Conservation (phyloP, 1,284 basidiomycete genomes). For the Sanghuangporus weigelae region DNA sequence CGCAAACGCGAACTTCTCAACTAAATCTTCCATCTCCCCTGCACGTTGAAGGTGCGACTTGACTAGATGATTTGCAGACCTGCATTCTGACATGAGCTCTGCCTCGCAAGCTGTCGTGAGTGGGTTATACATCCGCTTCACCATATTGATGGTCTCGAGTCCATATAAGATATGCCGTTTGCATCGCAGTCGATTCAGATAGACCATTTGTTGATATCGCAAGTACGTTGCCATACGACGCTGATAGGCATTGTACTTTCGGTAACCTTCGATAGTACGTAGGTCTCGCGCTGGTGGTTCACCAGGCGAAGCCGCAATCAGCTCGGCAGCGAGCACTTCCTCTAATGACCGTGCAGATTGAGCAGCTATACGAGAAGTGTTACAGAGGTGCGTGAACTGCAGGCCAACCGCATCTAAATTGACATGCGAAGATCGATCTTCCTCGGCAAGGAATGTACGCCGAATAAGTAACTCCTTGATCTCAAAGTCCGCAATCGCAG, state of each 20-base stretch:
- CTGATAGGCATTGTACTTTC: conserved; percentile 51
- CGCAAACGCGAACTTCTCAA: conserved; percentile 80
- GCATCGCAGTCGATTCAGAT: conserved; percentile 79
- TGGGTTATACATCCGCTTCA: conserved; percentile 38
- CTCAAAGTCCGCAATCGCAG: conserved; percentile 81
- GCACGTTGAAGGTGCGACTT: conserved; percentile 63
- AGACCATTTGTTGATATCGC: conserved; percentile 67
- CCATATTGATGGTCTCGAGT: conserved; percentile 49
- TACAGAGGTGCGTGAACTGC: conserved; percentile 49
- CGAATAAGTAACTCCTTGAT: conserved; percentile 87
- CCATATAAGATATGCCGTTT: conserved; percentile 58
- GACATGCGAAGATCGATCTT: conserved; percentile 42
- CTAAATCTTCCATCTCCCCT: conserved; percentile 44
- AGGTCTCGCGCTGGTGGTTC: conserved; percentile 65
- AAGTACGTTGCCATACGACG: conserved; percentile 49
- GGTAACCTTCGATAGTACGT: conserved; percentile 73
- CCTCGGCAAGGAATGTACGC: conserved; percentile 51
- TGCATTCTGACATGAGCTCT: conserved; percentile 17
- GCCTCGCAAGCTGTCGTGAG: conserved; percentile 41
- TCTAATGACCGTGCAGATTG: conserved; percentile 57
- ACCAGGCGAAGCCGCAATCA: conserved; percentile 49
- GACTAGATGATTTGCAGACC: conserved; percentile 43
- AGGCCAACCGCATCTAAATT: conserved; percentile 67
- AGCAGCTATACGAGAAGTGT: conserved; percentile 48
- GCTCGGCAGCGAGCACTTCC: conserved; percentile 63